Evolutionary conservation across 2,329 filamentous ascomycete species (phyloP), one percentile per base, ranked within the genome.

Genomic region (Xylaria digitata): DNA sequence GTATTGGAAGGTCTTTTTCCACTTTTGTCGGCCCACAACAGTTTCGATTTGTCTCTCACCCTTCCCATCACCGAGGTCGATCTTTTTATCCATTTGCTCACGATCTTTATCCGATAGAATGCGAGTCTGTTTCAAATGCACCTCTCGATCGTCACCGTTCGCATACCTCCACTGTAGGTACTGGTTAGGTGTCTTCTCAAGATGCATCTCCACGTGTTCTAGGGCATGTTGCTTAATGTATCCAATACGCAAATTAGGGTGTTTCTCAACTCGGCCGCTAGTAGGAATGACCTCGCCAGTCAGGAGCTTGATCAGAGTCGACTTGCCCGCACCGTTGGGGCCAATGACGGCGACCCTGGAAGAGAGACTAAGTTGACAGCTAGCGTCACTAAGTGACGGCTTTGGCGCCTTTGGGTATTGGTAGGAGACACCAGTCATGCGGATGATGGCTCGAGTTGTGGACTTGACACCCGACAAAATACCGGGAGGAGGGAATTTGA

Each of bases 221-320:
- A 99, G 87, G 50, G 96, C 96, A 81, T 99, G 96, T 84, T 99
- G 96, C 85, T 98, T 98, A 84, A 99, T 98, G 85, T 99, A 99
- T 61, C 96, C 96, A 75, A 99, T 97, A 86, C 96, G 94, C 77
- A 99, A 83, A 80, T 99, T 99, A 73, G 96, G 96, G 80, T 99
- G 96, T 85, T 98, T 98, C 85, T 98, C 94, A 26, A 99, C 96
- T 78, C 90, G 93, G 70, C 96, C 96, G 21, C 82, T 81, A 69
- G 91, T 91, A 17, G 93, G 96, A 72, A 97, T 90, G 21, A 90
- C 89, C 80, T 98, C 96, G 73, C 95, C 96, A 11, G 96, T 99
- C 65, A 99, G 86, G 67, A 99, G 86, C 85, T 99, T 99, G 84
- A 99, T 97, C 69, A 99, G 89, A 0, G 96, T 99, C 13, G 95